These are phyloP conservation scores for Mycena alexandri DNA, from an alignment of 768 basidiomycete species.

Conservation along the genomic window DNA sequence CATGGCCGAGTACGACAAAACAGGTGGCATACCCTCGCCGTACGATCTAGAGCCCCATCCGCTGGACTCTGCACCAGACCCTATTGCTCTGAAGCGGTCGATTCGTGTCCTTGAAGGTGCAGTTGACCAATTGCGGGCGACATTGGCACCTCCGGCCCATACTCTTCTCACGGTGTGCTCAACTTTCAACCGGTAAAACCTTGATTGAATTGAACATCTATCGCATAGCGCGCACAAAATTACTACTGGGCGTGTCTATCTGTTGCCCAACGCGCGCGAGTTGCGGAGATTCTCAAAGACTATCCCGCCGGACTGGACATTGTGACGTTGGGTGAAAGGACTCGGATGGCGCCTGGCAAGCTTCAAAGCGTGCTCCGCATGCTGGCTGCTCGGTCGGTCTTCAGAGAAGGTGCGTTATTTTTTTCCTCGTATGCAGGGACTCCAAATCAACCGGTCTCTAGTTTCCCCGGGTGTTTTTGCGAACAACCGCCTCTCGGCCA, in stretches of 20 bases:
- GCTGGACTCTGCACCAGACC: not conserved
- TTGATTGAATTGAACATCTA: not conserved
- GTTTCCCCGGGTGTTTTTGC: not conserved
- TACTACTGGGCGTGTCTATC: not conserved
- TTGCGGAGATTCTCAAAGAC: not conserved
- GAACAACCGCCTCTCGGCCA: constrained; percentile 1
- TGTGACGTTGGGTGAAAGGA: not conserved
- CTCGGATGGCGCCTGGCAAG: not conserved
- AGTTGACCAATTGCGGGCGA: constrained; percentile 2
- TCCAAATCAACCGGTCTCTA: not conserved
- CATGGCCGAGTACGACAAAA: constrained; percentile 9
- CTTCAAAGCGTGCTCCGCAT: constrained; percentile 6
- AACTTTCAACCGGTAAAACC: not conserved
- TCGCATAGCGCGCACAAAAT: constrained; percentile 1
- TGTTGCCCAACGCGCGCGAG: not conserved
- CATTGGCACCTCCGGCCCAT: constrained; percentile 4
- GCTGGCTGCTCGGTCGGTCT: not conserved
- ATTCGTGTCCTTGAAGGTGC: constrained; percentile 10
- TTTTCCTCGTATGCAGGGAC: too few relatives aligned
- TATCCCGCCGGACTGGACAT: not conserved
- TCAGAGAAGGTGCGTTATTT: not conserved
- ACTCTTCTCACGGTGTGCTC: not conserved
- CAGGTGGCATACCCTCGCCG: not conserved
- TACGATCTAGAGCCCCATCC: not conserved
- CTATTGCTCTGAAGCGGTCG: not conserved